Conservation (phyloP, 495 filamentous ascomycete species). For the Annulohypoxylon stygium region DNA sequence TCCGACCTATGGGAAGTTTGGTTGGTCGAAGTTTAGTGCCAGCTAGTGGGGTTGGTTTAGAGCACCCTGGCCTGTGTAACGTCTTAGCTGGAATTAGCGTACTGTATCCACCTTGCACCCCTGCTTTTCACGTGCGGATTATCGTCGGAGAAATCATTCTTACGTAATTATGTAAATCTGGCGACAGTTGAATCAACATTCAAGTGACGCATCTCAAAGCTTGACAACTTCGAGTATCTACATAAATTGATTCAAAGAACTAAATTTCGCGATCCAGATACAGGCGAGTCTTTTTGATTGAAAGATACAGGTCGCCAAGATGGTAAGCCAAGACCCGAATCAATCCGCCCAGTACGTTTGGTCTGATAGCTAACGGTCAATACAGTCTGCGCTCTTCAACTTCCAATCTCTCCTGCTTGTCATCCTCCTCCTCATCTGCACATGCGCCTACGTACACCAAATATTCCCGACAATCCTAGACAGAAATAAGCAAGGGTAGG, state of each 20-base stretch:
- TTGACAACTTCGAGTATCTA: not conserved
- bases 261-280: not conserved
- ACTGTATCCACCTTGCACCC: not conserved
- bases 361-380: constrained; percentile 47
- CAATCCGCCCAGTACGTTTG: not conserved
- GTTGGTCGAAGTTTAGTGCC: not conserved
- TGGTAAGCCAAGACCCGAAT: constrained; percentile 20
- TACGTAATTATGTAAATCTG: constrained; percentile 37
- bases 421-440: constrained; percentile 95
- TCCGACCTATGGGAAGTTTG: not conserved
- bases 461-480: constrained; percentile 93
- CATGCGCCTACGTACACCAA: constrained; percentile 90
- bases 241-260: constrained; percentile 2
- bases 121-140: constrained; percentile 26
- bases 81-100: constrained; percentile 26
- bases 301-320: constrained; percentile 13
- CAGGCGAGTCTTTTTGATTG: not conserved
- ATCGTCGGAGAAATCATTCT: constrained; percentile 25
- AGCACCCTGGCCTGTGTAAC: constrained; percentile 24
- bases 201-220: not conserved
- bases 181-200: constrained; percentile 34
- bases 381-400: constrained; percentile 95
- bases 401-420: constrained; percentile 95
- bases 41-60: constrained; percentile 27
- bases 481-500: constrained; percentile 88